Base-by-base conservation (phyloP, 495 filamentous ascomycete species). In the Xylaria nigripes region DNA sequence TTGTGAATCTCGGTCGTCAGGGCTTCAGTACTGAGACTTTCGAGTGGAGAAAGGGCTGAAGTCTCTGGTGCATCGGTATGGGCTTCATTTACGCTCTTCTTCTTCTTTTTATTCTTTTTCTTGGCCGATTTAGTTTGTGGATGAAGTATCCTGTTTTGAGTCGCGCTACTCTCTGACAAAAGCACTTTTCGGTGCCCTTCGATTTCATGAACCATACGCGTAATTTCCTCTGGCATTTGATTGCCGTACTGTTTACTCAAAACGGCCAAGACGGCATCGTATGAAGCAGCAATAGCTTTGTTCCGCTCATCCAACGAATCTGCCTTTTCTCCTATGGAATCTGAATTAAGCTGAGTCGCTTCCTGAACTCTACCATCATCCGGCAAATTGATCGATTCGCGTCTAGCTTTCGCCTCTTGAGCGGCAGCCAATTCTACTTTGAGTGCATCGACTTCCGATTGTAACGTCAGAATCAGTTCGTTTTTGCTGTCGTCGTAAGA, bases 31-130 rank as follows among this genome's bases (percentile, higher is more conserved):
- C 57, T 52, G 0, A 61, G 51, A 3, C 48, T 62, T 32, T 71
- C 67, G 7, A 53, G 22, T 3, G 64, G 51, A 10, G 66, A 59
- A 13, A 56, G 45, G 7, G 59, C 60, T 12, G 55, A 48, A 3
- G 61, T 62, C 25, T 70, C 68, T 13, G 63, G 60, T 8, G 61
- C 53, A 27, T 70, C 69, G 29, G 59, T 65, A 16, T 56, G 27
- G 13, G 61, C 47, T 30, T 72, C 46, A 43, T 68, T 74, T 47
- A 80, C 83, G 15, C 76, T 81, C 36, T 81, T 83, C 76, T 89
- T 95, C 67, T 92, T 93, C 48, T 84, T 87, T 45, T 87, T 93
- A 64, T 88, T 95, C 74, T 90, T 93, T 67, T 85, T 89, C 67
- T 85, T 89, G 18, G 69, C 68, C 5, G 63, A 69, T n/a, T 61